Evolutionary conservation across 805 yeast species (phyloP).

Genomic region (Kluyveromyces aestuarii): DNA sequence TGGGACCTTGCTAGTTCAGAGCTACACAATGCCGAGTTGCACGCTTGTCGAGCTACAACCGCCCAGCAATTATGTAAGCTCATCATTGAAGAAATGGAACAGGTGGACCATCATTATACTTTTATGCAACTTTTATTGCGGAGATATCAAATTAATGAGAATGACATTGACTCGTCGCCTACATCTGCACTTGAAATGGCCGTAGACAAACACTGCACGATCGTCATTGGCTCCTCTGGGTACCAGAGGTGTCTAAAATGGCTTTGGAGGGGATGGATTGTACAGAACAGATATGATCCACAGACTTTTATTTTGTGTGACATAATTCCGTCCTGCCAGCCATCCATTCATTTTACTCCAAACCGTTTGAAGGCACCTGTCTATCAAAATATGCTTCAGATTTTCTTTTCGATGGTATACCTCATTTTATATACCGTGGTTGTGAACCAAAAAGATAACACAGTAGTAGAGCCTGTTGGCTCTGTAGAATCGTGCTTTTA

Average conservation of each 20-base stretch:
- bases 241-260: slow-evolving; percentile 81
- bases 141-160: slow-evolving; percentile 56
- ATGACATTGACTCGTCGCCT: slow-evolving; percentile 54
- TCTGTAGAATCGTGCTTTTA: slow-evolving; percentile 49
- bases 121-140: slow-evolving; percentile 73
- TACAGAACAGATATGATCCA: slow-evolving; percentile 64
- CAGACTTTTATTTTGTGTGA: slow-evolving; percentile 57
- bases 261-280: slow-evolving; percentile 92
- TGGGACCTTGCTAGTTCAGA: slow-evolving; percentile 48
- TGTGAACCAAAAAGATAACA: slow-evolving; percentile 46
- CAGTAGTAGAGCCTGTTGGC: slow-evolving; percentile 30
- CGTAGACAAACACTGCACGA: slow-evolving; percentile 73
- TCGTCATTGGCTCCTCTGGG: slow-evolving; percentile 70
- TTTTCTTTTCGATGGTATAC: slow-evolving; percentile 55
- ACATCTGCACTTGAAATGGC: slow-evolving; percentile 77
- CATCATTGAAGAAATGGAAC: slow-evolving; percentile 51
- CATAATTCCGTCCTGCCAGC: slow-evolving; percentile 44
- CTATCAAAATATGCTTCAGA: slow-evolving; percentile 70
- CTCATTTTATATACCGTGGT: slow-evolving; percentile 51
- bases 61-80: slow-evolving; percentile 66
- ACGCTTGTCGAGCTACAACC: slow-evolving; percentile 50
- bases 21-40: slow-evolving; percentile 59
- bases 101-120: slow-evolving; percentile 38
- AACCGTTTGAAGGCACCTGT: slow-evolving; percentile 77
- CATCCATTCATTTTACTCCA: slow-evolving; percentile 64